Evolutionary conservation across 2,329 filamentous ascomycete species (phyloP).

Genomic region (Exophiala mesophila): DNA sequence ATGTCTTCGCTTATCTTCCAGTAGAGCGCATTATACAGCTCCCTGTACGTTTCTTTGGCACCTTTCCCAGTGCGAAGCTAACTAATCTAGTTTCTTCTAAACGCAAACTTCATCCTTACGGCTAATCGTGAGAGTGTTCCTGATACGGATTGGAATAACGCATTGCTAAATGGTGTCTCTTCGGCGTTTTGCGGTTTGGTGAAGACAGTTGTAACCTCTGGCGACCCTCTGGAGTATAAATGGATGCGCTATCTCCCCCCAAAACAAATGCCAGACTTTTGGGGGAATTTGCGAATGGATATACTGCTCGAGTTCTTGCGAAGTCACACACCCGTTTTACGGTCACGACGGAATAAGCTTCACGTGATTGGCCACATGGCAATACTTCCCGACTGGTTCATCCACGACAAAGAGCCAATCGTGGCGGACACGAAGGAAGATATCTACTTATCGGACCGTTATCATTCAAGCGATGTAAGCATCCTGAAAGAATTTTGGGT

Average conservation of each 20-base stretch:
- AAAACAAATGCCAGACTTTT: conserved; percentile 10
- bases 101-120: conserved; percentile 11
- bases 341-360: no score
- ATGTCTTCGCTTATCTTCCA: conserved; percentile 17
- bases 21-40: conserved; percentile 4
- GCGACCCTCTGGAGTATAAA: conserved; percentile 6
- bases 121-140: conserved; percentile 7
- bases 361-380: no score
- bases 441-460: conserved; percentile 12
- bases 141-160: conserved; percentile 8
- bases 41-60: conserved; percentile 3
- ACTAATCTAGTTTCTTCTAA: conserved; percentile 9
- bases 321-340: no score
- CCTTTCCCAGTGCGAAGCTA: not conserved
- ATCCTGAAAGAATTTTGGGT: conserved; percentile 10
- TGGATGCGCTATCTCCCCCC: conserved; percentile 17
- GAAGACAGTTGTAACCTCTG: not conserved
- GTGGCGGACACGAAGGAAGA: conserved; percentile 6
- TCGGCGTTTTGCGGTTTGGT: conserved; percentile 5
- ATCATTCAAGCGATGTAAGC: conserved; percentile 3
- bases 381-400: conserved; percentile 12
- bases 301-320: no score
- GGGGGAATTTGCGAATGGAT: conserved; percentile 5
- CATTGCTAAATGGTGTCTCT: conserved; percentile 3
- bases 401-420: conserved; percentile 11